These are phyloP conservation scores for Globisporangium lucens DNA, from an alignment of 352 stramenopile genomes.

Conservation along the genomic window DNA sequence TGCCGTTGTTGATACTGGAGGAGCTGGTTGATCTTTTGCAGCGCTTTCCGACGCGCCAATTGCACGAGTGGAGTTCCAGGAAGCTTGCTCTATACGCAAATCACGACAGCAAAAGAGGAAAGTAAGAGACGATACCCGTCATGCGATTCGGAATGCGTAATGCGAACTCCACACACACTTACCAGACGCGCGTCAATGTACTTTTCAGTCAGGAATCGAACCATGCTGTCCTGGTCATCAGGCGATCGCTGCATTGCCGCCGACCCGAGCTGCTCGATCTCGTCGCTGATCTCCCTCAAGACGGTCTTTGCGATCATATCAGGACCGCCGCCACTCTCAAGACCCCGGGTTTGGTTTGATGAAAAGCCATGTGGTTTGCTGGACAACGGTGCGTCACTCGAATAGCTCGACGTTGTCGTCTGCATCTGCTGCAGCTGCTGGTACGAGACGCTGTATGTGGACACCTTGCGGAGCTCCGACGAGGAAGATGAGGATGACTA, in stretches of 20 bases:
- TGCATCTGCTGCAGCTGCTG: background rate
- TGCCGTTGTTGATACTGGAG: conserved; percentile 12
- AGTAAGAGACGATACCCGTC: too few relatives aligned
- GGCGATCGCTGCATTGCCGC: background rate
- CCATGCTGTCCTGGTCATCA: conserved; percentile 16
- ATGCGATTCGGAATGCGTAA: background rate
- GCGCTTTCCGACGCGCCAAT: conserved; percentile 36
- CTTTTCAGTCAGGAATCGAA: conserved; percentile 42
- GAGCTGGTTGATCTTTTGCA: conserved; percentile 47
- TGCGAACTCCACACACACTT: background rate
- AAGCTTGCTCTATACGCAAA: conserved; percentile 32
- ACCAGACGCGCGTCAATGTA: conserved; percentile 31
- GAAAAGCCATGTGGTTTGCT: background rate
- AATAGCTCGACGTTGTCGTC: background rate
- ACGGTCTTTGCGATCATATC: conserved; percentile 35
- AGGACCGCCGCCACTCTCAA: conserved; percentile 15
- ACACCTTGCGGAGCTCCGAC: conserved; percentile 14
- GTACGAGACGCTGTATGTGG: conserved; percentile 9
- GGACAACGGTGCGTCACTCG: background rate
- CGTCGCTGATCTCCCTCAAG: conserved; percentile 40
- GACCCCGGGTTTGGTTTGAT: background rate
- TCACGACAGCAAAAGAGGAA: background rate
- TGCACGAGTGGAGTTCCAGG: conserved; percentile 49
- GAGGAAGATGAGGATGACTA: background rate
- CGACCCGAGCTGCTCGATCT: conserved; percentile 35